Evolutionary conservation across 169 alveolate genomes (phyloP).

Genomic region (Plasmodium yoelii): DNA sequence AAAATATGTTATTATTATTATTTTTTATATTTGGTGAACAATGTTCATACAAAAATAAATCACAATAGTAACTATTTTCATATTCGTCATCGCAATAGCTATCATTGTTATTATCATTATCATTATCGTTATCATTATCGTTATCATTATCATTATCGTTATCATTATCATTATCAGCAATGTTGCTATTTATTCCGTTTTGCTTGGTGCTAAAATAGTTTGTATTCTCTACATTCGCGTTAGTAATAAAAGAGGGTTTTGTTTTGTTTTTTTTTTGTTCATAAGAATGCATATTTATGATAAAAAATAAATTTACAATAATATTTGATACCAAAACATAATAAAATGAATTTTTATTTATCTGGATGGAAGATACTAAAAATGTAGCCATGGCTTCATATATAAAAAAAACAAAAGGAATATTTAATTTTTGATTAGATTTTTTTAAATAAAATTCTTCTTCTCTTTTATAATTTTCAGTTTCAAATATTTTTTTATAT

Average conservation of each 20-base stretch:
- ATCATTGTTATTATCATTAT: neutral
- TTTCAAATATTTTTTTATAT: conserved; percentile 25
- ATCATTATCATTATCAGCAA: no score
- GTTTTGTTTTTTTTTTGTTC: neutral
- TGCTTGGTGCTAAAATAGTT: neutral
- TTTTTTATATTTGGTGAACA: conserved; percentile 12
- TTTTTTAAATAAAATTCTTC: conserved; percentile 17
- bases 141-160: no score
- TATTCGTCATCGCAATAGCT: neutral
- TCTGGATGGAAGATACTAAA: neutral
- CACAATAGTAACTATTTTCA: conserved; percentile 6
- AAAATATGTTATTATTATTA: conserved; percentile 12
- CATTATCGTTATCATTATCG: neutral
- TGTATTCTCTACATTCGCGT: neutral
- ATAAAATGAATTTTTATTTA: conserved; percentile 19
- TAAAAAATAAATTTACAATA: conserved; percentile 22
- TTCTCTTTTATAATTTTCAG: conserved; percentile 13
- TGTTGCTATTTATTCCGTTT: neutral
- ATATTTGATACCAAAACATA: conserved; percentile 35
- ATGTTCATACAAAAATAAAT: conserved; percentile 10
- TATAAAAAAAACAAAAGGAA: conserved; percentile 62
- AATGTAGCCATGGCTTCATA: conserved; percentile 30
- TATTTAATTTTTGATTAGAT: conserved; percentile 6
- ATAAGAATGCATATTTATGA: neutral
- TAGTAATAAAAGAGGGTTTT: neutral